Evolutionary conservation across 805 yeast genomes (phyloP).

Genomic region (Lipomyces mesembrius): DNA sequence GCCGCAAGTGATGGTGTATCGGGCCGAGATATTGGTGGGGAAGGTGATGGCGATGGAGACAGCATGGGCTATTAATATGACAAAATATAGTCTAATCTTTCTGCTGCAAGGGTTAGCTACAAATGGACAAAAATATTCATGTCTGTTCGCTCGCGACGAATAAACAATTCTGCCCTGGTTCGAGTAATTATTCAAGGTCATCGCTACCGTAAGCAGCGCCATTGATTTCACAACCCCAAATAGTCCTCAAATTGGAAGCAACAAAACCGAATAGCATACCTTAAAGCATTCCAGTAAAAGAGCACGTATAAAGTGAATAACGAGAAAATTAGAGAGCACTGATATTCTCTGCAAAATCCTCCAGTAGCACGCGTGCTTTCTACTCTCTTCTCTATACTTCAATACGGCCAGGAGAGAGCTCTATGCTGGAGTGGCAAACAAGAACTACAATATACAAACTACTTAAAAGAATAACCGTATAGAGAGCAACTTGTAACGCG

Average conservation of each 20-base stretch:
- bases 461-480: background rate
- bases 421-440: background rate
- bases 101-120: background rate
- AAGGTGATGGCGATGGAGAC: slow-evolving; percentile 2
- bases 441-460: background rate
- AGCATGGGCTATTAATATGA: background rate
- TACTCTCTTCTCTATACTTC: background rate
- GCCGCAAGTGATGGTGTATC: slow-evolving; percentile 2
- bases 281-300: background rate
- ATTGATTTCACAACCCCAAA: background rate
- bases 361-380: background rate
- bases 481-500: background rate
- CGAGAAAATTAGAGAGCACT: background rate
- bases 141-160: background rate
- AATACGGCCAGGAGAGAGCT: background rate
- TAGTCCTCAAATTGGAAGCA: background rate
- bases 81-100: background rate
- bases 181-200: background rate
- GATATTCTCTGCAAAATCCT: background rate
- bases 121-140: background rate
- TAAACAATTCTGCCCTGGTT: background rate
- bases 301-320: background rate
- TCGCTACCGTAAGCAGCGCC: background rate
- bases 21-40: slow-evolving; percentile 5
- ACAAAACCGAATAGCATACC: background rate